Base-by-base conservation (phyloP, 768 basidiomycete species). In the Rhizopogon vulgaris region DNA sequence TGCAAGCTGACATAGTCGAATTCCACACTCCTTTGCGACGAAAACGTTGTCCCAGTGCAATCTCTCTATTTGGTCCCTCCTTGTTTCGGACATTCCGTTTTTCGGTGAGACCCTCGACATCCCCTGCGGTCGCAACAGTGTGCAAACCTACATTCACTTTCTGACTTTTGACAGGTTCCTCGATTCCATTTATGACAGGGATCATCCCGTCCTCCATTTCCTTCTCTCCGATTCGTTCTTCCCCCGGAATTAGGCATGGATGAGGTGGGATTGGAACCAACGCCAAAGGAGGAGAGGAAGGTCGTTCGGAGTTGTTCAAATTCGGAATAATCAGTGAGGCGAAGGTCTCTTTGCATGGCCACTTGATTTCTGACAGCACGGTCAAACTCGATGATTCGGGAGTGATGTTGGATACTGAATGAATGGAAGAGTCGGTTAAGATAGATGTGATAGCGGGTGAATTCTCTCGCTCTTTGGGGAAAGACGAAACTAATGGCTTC, bases 151-250 rank as follows among this genome's bases (percentile, higher is more conserved):
- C 22, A 22, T 22, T 22, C 22, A 1, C 22, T 3, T 22, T 22
- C 22, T 22, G 22, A 22, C 22, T 22, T 22, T 1, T 3, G 1
- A 22, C 22, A 22, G n/a, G 27, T 32, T 10, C 51, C 41, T 25
- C 34, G 10, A 52, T 45, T 52, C 51, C 51, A 46, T 27, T 46
- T 52, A 36, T 52, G 51, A 27, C 51, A 52, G 28, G 28, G 28
- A 28, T 28, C 28, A 8, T 7, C 28, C 28, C 28, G 4, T 5
- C 28, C 28, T 28, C 28, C 28, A 28, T 7, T 9, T 28, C 54
- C 45, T 1, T 55, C 57, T 22, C 39, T 40, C 39, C 2, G 12
- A 40, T 40, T 24, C 6, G 12, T 1, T 24, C 6, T 40, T 14
- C 22, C 39, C 22, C 39, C 22, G n/a, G n/a, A n/a, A n/a, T n/a